Conservation (phyloP, 1,139 yeast species). For the Hemisphaericaspora lyxosophila region DNA sequence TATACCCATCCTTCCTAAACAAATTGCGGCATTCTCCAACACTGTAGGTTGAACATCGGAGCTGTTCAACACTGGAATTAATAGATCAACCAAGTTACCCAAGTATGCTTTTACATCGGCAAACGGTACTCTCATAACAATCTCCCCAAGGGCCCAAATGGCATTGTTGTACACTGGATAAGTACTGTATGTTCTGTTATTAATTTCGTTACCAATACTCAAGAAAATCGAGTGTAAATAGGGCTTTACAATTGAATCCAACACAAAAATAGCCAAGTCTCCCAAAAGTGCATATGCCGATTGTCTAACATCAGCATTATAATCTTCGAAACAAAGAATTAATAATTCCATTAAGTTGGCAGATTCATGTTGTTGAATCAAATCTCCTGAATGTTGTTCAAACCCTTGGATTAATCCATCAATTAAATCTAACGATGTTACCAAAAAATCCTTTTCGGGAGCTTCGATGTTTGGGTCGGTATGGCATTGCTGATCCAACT, state of each 20-base stretch:
- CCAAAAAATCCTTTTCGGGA: slow-evolving; percentile 89
- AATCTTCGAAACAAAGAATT: slow-evolving; percentile 72
- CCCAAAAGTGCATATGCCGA: slow-evolving; percentile 89
- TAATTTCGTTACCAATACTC: slow-evolving; percentile 67
- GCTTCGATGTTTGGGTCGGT: slow-evolving; percentile 68
- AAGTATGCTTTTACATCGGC: slow-evolving; percentile 60
- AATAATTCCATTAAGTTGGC: slow-evolving; percentile 62
- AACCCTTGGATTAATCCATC: slow-evolving; percentile 94
- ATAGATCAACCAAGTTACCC: slow-evolving; percentile 55
- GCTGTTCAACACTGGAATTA: slow-evolving; percentile 64
- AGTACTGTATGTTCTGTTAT: slow-evolving; percentile 49
- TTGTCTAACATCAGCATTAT: slow-evolving; percentile 83
- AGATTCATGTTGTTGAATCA: slow-evolving; percentile 41
- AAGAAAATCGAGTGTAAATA: slow-evolving; percentile 58
- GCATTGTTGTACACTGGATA: slow-evolving; percentile 82
- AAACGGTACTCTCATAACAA: slow-evolving; percentile 57
- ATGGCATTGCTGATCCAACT: slow-evolving; percentile 62
- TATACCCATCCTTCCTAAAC: slow-evolving; percentile 85
- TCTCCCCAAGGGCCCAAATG: slow-evolving; percentile 91
- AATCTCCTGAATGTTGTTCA: slow-evolving; percentile 58
- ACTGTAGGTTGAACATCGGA: slow-evolving; percentile 62
- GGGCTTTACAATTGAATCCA: slow-evolving; percentile 54
- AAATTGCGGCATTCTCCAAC: slow-evolving; percentile 86
- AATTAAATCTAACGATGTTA: slow-evolving; percentile 82
- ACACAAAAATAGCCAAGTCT: slow-evolving; percentile 71